Percentiles rank a stretch among this genome's conserved stretches.
phyloP scores from a whole-genome alignment of 2,329 filamentous ascomycete species.

The Colletotrichum lupini region DNA sequence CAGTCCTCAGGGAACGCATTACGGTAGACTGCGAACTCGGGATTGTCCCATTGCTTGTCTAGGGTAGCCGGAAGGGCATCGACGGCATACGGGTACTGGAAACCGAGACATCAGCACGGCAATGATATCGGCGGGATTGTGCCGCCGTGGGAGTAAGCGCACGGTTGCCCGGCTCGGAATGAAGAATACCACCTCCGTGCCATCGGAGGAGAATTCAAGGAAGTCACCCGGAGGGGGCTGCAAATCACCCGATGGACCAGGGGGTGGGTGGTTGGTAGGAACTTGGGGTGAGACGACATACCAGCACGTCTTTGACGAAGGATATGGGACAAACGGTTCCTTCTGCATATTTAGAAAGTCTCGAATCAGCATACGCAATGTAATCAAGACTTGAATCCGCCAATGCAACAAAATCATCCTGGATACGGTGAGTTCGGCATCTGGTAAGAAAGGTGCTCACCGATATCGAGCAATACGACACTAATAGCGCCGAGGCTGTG shows the following conservation, averaged over 20 bases:
- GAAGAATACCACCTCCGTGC: constrained; percentile 16
- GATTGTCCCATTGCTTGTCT: constrained; percentile 73
- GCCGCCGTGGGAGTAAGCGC: constrained; percentile 2
- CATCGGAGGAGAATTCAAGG: constrained; percentile 18
- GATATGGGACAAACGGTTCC: constrained; percentile 86
- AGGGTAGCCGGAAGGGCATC: constrained; percentile 73
- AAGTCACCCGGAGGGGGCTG: constrained; percentile 32
- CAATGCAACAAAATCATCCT: background rate
- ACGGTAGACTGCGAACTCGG: constrained; percentile 74
- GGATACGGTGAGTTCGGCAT: constrained; percentile 6
- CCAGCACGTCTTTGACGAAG: constrained; percentile 85
- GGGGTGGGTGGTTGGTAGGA: constrained; percentile 27
- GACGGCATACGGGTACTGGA: constrained; percentile 82
- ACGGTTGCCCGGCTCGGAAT: constrained; percentile 25
- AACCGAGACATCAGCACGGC: constrained; percentile 10
- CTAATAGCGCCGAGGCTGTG: constrained; percentile 48
- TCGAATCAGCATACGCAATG: constrained; percentile 20
- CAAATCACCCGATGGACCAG: constrained; percentile 30
- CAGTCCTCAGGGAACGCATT: constrained; percentile 76
- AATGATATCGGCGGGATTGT: constrained; percentile 5
- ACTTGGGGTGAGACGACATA: constrained; percentile 59
- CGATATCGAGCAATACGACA: constrained; percentile 68
- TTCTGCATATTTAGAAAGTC: constrained; percentile 61
- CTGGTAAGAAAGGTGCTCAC: constrained; percentile 52
- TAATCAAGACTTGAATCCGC: constrained; percentile 5